Percentiles rank a stretch among this genome's conserved stretches.
Evolutionary conservation across 192 early-diverging fungal species (phyloP).

Genomic region (Dissophora globulifera): DNA sequence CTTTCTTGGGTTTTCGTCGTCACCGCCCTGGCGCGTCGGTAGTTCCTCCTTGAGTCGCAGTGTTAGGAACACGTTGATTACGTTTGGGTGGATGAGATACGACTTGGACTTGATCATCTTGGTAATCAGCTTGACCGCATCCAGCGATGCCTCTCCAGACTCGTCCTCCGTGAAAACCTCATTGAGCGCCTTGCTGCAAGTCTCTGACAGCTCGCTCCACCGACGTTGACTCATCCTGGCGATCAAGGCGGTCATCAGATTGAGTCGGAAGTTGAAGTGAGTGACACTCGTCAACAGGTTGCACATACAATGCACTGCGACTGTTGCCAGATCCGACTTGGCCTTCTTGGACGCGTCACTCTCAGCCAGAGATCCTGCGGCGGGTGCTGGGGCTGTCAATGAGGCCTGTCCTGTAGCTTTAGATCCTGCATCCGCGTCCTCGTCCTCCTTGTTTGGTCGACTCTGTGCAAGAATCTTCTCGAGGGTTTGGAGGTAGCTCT

Average conservation of each 20-base stretch:
- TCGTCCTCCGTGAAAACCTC: constrained; percentile 87
- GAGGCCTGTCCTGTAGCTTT: constrained; percentile 16
- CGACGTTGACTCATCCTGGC: constrained; percentile 72
- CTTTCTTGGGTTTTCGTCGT: constrained; percentile 61
- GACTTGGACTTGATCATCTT: constrained; percentile 85
- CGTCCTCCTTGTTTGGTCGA: constrained; percentile 34
- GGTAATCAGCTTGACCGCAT: constrained; percentile 87
- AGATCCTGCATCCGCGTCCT: constrained; percentile 12
- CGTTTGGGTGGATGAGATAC: constrained; percentile 75
- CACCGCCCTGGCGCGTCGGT: constrained; percentile 60
- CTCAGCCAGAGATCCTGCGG: constrained; percentile 16
- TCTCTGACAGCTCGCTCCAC: constrained; percentile 66
- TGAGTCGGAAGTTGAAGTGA: constrained; percentile 96
- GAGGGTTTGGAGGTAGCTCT: constrained; percentile 83
- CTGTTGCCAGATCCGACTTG: constrained; percentile 53
- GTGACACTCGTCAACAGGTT: constrained; percentile 83
- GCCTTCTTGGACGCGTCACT: constrained; percentile 24
- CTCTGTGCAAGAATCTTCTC: constrained; percentile 58
- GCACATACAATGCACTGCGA: constrained; percentile 85
- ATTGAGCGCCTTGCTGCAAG: constrained; percentile 81
- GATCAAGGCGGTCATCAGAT: constrained; percentile 87
- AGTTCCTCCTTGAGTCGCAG: constrained; percentile 89
- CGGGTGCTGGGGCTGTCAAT: constrained; percentile 28
- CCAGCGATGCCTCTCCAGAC: constrained; percentile 85
- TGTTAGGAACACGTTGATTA: constrained; percentile 82